Evolutionary conservation across 192 early-diverging fungal genomes (phyloP).

Genomic region (Geranomyces michiganensis): DNA sequence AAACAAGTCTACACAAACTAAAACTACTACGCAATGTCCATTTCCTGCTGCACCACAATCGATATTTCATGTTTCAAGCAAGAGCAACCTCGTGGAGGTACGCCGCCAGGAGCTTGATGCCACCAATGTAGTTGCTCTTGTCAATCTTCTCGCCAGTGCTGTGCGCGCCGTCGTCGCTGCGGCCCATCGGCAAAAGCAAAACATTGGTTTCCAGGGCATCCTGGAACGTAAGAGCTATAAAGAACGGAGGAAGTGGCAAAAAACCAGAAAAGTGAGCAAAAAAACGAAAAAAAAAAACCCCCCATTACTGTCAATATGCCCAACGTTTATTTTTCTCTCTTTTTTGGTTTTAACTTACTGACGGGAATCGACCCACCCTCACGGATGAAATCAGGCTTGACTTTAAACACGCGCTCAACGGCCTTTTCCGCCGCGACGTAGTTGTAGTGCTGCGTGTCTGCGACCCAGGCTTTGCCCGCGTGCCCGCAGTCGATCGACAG

Average conservation of each 20-base stretch:
- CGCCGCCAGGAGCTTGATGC: conserved; percentile 72
- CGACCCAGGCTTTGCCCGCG: conserved; percentile 89
- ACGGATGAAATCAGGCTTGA: conserved; percentile 93
- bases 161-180: conserved; percentile 93
- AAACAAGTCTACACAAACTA: no score
- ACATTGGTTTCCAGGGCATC: conserved; percentile 88
- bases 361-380: conserved; percentile 99
- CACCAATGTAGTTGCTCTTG: conserved; percentile 87
- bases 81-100: conserved; percentile 1
- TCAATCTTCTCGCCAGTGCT: conserved; percentile 94
- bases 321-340: no score
- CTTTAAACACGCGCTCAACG: conserved; percentile 87
- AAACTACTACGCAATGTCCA: no score
- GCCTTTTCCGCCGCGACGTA: conserved; percentile 91
- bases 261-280: no score
- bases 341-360: no score
- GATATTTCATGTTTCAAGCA: no score
- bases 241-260: no score
- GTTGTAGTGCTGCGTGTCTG: conserved; percentile 89
- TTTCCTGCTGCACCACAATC: no score
- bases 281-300: no score
- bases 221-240: conserved; percentile 86
- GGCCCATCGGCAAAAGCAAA: conserved; percentile 94
- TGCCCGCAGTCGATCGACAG: conserved; percentile 75
- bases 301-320: no score